phyloP scores from a whole-genome alignment of 108 stramenopile species.

The Cyclotella kingstonii region DNA sequence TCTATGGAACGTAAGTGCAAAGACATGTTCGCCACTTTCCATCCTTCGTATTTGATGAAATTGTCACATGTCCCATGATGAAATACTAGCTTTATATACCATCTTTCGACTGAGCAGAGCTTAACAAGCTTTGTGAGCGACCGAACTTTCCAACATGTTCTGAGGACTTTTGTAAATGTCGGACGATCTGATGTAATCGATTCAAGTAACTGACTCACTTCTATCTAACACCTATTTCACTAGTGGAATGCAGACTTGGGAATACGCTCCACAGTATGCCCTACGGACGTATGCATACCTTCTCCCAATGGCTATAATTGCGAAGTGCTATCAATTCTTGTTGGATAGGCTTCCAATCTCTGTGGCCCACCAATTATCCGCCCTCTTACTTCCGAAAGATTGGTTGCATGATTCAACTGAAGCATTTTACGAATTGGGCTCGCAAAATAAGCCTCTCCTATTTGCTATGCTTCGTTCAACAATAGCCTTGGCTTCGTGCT shows the following conservation, averaged over 20 bases:
- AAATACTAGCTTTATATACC: conserved; percentile 14
- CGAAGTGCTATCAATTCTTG: conserved; percentile 13
- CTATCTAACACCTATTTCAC: background rate
- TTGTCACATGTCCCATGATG: conserved; percentile 18
- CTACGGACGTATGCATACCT: conserved; percentile 94
- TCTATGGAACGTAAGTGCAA: conserved; percentile 61
- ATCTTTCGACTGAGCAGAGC: conserved; percentile 41
- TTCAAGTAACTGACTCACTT: background rate
- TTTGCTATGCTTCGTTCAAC: conserved; percentile 43
- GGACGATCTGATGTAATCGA: no score
- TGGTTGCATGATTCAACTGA: background rate
- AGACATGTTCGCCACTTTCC: background rate
- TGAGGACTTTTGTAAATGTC: conserved; percentile 29
- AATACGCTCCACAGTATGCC: conserved; percentile 91
- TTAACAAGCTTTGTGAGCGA: conserved; percentile 40
- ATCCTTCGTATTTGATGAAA: background rate
- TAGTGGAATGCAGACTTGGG: conserved; percentile 88
- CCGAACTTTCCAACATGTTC: conserved; percentile 44
- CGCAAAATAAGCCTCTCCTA: conserved; percentile 24
- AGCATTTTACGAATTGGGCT: background rate
- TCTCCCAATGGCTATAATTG: conserved; percentile 53
- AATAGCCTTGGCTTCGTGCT: conserved; percentile 8
- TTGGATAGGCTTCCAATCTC: conserved; percentile 14
- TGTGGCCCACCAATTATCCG: conserved; percentile 16
- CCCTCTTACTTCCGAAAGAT: conserved; percentile 4